Evolutionary conservation across 1,284 basidiomycete species (phyloP).

Genomic region (Erythrobasidium hasegawianum): DNA sequence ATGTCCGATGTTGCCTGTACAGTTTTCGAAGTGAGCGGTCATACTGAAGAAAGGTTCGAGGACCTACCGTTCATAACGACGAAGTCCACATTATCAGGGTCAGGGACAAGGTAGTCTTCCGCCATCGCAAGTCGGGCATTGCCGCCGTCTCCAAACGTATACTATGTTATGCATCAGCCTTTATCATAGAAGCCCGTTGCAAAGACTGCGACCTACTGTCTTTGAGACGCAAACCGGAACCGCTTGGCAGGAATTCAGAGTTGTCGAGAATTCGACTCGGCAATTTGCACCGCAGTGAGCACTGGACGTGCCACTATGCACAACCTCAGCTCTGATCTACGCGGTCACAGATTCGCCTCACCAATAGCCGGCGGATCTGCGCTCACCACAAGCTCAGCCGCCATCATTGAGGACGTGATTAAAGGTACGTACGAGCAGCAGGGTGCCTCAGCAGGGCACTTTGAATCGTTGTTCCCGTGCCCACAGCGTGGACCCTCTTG

Average conservation of each 20-base stretch:
- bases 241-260: constrained; percentile 14
- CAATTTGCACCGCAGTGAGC: background rate
- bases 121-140: constrained; percentile 24
- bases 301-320: background rate
- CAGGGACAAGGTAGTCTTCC: constrained; percentile 15
- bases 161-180: background rate
- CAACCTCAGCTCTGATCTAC: background rate
- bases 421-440: background rate
- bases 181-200: background rate
- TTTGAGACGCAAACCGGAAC: constrained; percentile 20
- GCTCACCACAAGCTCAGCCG: background rate
- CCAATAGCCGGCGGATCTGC: background rate
- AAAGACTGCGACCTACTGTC: constrained; percentile 7
- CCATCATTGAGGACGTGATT: no score
- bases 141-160: constrained; percentile 23
- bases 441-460: background rate
- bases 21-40: no score
- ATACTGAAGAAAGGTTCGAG: background rate
- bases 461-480: background rate
- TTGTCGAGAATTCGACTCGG: constrained; percentile 8
- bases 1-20: constrained; percentile 12
- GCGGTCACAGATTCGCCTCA: background rate
- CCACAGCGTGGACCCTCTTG: background rate
- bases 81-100: constrained; percentile 26
- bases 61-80: background rate